Evolutionary conservation across 495 filamentous ascomycete species (phyloP).

Genomic region (Letharia lupina): DNA sequence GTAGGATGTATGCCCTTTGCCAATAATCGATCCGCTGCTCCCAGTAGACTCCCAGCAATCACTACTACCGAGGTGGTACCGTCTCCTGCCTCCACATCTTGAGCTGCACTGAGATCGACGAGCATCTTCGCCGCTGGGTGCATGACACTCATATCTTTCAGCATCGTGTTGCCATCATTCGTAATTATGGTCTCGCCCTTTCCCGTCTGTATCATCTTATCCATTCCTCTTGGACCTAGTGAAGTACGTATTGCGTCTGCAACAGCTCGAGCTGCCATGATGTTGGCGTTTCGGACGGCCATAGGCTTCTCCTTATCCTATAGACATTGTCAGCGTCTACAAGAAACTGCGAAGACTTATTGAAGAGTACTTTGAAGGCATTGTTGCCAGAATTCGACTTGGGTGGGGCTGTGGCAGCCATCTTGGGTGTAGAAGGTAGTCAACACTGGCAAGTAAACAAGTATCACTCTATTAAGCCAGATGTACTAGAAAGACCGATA

Average conservation of each 20-base stretch:
- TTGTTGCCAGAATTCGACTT: conserved; percentile 48
- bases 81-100: conserved; percentile 97
- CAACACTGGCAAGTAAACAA: conserved; percentile 6
- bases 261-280: conserved; percentile 93
- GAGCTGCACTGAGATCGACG: conserved; percentile 90
- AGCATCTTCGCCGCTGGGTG: conserved; percentile 98
- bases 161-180: conserved; percentile 98
- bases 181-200: conserved; percentile 98
- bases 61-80: conserved; percentile 98
- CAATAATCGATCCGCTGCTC: conserved; percentile 83
- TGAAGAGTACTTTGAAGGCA: conserved; percentile 67
- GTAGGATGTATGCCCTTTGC: conserved; percentile 89
- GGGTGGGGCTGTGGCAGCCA: conserved; percentile 48
- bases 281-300: conserved; percentile 90
- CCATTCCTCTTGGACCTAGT: conserved; percentile 73
- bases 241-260: conserved; percentile 93
- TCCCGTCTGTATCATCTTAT: conserved; percentile 98
- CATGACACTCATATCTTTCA: conserved; percentile 97
- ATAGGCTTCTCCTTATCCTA: conserved; percentile 98
- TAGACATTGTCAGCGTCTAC: conserved; percentile 39
- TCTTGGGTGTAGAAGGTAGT: conserved; percentile 37
- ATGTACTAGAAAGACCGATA: not conserved
- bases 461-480: not conserved
- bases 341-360: conserved; percentile 28
- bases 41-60: conserved; percentile 87